These are phyloP conservation scores for Pelargonium australe DNA, from an alignment of 441 rosid genomes.

Conservation along the genomic window DNA sequence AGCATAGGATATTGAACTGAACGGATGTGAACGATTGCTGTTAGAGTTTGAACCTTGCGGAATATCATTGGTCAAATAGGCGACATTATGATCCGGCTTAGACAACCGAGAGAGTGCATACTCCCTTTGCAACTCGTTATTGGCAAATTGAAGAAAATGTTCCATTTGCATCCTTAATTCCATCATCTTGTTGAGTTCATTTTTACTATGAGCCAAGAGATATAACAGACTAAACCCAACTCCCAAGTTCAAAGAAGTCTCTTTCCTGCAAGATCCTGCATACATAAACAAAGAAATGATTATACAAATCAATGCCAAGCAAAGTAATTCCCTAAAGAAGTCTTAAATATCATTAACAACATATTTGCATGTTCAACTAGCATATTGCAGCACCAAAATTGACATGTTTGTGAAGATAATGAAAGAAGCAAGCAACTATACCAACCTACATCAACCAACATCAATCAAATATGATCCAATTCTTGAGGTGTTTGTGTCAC, in stretches of 20 bases:
- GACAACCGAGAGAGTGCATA: conserved; percentile 13
- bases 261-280: conserved; percentile 34
- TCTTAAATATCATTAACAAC: too few relatives aligned
- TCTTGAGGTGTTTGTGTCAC: background rate
- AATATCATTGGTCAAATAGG: conserved; percentile 27
- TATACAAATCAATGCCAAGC: background rate
- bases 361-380: too few relatives aligned
- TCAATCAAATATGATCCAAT: background rate
- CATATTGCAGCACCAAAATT: too few relatives aligned
- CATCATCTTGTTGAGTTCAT: conserved; percentile 51
- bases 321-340: background rate
- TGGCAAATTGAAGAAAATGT: conserved; percentile 34
- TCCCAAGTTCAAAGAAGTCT: conserved; percentile 41
- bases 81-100: conserved; percentile 22
- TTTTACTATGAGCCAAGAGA: conserved; percentile 47
- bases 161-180: conserved; percentile 54
- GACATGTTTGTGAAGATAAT: too few relatives aligned
- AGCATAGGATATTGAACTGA: conserved; percentile 11
- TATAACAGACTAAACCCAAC: conserved; percentile 47
- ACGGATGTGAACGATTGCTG: conserved; percentile 24
- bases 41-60: conserved; percentile 28
- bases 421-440: too few relatives aligned
- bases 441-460: too few relatives aligned
- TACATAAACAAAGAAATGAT: background rate
- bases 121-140: conserved; percentile 27